Evolutionary conservation across 2,329 filamentous ascomycete genomes (phyloP), one percentile per base, ranked within the genome.

Genomic region (Colletotrichum truncatum): DNA sequence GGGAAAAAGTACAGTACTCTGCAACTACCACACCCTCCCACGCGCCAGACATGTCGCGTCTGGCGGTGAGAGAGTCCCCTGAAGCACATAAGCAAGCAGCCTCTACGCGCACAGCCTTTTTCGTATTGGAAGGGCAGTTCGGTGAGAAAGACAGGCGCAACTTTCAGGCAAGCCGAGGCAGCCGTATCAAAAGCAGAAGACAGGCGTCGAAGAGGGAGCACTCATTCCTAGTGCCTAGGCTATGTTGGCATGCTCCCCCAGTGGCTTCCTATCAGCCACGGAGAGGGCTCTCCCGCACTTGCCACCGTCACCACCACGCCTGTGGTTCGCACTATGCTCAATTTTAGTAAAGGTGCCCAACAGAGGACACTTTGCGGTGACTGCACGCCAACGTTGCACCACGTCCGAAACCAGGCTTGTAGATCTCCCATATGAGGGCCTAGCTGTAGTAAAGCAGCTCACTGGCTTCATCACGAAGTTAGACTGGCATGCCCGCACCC

Each of bases 371-470:
- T 32, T 41, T 60, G 38, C 55, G 43, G 23, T 23, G 41, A 34
- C 48, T 39, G 30, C 23, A 55, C 56, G 57, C 56, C 57, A 65
- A 34, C 41, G 48, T 62, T 38, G 48, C 49, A 62, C 48, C 25
- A 21, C 62, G 34, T 49, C 62, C 57, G 62, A 61, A 65, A 65
- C 56, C 62, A 62, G 48, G 34, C 48, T 48, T 62, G 49, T 48
- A 48, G 39, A 49, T 51, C 48, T 61, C 25, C 21, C 36, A 25
- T 55, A 39, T 16, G n/a, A n/a, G n/a, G 55, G 55, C 38, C 41
- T 61, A 54, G 56, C 57, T 34, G 48, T 61, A 32, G 48, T 55
- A 38, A 43, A 57, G 36, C 54, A 57, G 28, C 18, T 26, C 14
- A 14, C 41, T 38, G 32, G 39, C 23, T 14, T 36, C n/a, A 26